A percentile compares a stretch with the other conserved stretches of the same genome.
phyloP scores from a whole-genome alignment of 257 asterid genomes.

The Gentiana dahurica region DNA sequence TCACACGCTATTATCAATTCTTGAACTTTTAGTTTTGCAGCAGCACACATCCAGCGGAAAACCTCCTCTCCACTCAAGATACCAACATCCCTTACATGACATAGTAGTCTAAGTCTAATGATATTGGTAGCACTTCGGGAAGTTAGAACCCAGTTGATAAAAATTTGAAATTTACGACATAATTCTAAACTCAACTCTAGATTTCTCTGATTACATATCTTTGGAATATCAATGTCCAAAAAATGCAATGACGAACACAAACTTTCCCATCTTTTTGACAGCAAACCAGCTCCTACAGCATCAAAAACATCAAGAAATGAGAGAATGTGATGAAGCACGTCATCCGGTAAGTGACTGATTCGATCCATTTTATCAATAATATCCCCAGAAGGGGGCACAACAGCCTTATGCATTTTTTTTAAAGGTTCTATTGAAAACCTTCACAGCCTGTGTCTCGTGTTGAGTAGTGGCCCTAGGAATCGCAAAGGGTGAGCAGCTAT shows the following conservation, averaged over 20 bases:
- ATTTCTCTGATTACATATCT: background rate
- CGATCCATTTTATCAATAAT: background rate
- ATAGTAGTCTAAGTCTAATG: background rate
- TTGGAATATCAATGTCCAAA: constrained; percentile 1
- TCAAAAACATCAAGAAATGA: constrained; percentile 4
- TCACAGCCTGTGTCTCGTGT: no score
- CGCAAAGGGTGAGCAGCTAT: no score
- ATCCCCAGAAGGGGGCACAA: no score
- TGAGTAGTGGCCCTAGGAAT: no score
- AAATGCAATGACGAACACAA: constrained; percentile 3
- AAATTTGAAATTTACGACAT: constrained; percentile 4
- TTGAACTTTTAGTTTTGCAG: constrained; percentile 8
- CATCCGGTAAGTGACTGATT: background rate
- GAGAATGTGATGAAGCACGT: constrained; percentile 3
- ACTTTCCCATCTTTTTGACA: constrained; percentile 6
- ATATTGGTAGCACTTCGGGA: background rate
- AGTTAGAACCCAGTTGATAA: constrained; percentile 9
- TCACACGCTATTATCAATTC: constrained; percentile 2
- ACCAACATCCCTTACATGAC: background rate
- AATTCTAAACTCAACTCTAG: background rate
- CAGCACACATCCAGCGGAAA: constrained; percentile 7
- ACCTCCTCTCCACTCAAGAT: background rate
- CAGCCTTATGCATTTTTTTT: no score
- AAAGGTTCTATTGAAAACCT: no score
- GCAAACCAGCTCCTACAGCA: background rate